Evolutionary conservation across 2,329 filamentous ascomycete genomes (phyloP).

Genomic region (Hypoxylon rubiginosum): DNA sequence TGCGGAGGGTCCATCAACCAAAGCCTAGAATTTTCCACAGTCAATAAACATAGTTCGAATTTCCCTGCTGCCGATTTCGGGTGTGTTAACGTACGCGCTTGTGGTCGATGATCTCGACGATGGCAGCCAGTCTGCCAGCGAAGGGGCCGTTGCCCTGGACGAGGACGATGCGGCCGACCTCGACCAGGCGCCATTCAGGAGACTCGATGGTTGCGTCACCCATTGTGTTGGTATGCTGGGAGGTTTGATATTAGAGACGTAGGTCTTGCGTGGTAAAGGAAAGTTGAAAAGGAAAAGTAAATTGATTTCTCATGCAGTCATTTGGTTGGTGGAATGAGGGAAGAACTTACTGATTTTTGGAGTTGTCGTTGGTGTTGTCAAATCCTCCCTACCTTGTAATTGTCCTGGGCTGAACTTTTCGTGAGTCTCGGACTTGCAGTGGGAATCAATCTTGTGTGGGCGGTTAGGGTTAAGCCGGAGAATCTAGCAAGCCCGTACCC

Average conservation of each 20-base stretch:
- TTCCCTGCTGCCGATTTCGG: slow-evolving; percentile 25
- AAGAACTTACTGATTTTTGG: slow-evolving; percentile 46
- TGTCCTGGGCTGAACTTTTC: slow-evolving; percentile 43
- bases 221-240: slow-evolving; percentile 77
- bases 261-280: not conserved
- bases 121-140: slow-evolving; percentile 88
- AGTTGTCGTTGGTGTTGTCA: slow-evolving; percentile 47
- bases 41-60: slow-evolving; percentile 47
- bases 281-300: slow-evolving; percentile 9
- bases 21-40: slow-evolving; percentile 72
- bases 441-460: slow-evolving; percentile 45
- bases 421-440: slow-evolving; percentile 37
- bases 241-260: slow-evolving; percentile 45
- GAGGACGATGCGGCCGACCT: slow-evolving; percentile 97
- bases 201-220: slow-evolving; percentile 85
- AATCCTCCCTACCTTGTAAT: slow-evolving; percentile 48
- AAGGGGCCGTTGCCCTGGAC: slow-evolving; percentile 83
- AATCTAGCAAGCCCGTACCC: slow-evolving; percentile 36
- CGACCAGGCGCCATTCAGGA: slow-evolving; percentile 93
- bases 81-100: slow-evolving; percentile 90
- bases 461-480: slow-evolving; percentile 45
- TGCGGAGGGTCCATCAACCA: slow-evolving; percentile 93
- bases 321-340: slow-evolving; percentile 28
- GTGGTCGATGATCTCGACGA: slow-evolving; percentile 99
- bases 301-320: slow-evolving; percentile 39